phyloP scores from a whole-genome alignment of 1,139 yeast genomes.

The Saccharomyces pastorianus region DNA sequence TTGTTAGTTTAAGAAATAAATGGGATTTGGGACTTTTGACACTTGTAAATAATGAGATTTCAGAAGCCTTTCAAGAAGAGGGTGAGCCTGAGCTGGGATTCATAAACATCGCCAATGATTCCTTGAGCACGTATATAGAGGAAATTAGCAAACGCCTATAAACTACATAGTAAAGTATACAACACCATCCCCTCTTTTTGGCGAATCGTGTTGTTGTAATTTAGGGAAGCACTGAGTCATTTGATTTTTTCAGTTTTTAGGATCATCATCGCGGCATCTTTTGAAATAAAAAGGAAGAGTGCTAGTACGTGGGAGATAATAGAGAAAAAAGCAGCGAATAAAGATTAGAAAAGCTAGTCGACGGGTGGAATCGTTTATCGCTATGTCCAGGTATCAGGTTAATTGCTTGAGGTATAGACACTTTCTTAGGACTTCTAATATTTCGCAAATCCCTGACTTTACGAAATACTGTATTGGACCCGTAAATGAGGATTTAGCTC shows the following conservation, averaged over 20 bases:
- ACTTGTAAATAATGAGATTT: constrained; percentile 13
- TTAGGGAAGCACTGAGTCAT: background rate
- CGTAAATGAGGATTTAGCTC: constrained; percentile 27
- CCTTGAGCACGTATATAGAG: constrained; percentile 10
- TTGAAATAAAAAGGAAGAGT: background rate
- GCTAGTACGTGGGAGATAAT: no score
- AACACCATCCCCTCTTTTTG: background rate
- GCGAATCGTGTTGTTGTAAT: background rate
- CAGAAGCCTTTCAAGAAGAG: constrained; percentile 7
- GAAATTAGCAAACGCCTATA: background rate
- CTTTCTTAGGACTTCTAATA: constrained; percentile 15
- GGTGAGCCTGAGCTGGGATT: constrained; percentile 23
- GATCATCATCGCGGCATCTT: no score
- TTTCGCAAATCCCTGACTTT: constrained; percentile 28
- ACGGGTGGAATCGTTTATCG: background rate
- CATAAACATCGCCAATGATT: constrained; percentile 21
- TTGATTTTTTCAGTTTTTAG: background rate
- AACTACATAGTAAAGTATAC: background rate
- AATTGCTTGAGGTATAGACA: constrained; percentile 10
- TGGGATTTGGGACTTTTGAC: constrained; percentile 22
- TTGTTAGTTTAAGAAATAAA: constrained; percentile 18
- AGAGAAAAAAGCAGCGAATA: background rate
- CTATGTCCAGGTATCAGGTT: background rate
- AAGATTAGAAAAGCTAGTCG: background rate
- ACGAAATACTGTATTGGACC: constrained; percentile 28